phyloP scores from a whole-genome alignment of 345 rosid species.

The Trapa bicornis region DNA sequence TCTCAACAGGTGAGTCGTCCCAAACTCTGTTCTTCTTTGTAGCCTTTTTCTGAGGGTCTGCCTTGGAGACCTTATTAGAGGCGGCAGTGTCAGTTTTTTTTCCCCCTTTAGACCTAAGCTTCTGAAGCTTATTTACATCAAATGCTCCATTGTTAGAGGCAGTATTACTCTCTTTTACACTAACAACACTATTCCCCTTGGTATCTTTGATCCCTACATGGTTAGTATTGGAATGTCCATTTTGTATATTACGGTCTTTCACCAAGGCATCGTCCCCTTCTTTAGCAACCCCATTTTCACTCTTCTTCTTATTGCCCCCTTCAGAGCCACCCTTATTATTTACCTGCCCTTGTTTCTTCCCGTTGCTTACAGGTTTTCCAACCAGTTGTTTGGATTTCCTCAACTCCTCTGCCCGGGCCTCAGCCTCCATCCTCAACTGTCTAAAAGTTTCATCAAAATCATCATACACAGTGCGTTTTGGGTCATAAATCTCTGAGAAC shows the following conservation, averaged over 20 bases:
- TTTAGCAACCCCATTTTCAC: conserved; percentile 21
- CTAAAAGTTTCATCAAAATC: conserved; percentile 79
- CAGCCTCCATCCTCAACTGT: conserved; percentile 89
- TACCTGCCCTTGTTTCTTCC: conserved; percentile 49
- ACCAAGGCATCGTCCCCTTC: conserved; percentile 50
- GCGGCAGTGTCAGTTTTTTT: conserved; percentile 70
- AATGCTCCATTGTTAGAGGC: conserved; percentile 58
- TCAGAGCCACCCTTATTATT: conserved; percentile 45
- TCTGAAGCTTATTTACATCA: conserved; percentile 87
- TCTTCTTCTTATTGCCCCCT: conserved; percentile 42
- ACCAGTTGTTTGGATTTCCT: conserved; percentile 50
- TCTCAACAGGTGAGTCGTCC: conserved; percentile 65
- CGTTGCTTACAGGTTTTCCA: conserved; percentile 36
- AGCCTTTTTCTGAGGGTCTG: conserved; percentile 62
- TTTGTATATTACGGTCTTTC: conserved; percentile 38
- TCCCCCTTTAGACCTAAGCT: conserved; percentile 75
- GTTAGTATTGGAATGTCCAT: conserved; percentile 49
- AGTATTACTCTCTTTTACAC: conserved; percentile 61
- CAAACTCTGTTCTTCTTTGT: conserved; percentile 88
- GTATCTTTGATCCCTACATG: conserved; percentile 26
- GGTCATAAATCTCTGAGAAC: conserved; percentile 72
- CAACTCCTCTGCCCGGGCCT: conserved; percentile 78
- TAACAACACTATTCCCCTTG: conserved; percentile 38
- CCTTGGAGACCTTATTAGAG: conserved; percentile 49
- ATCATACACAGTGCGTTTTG: conserved; percentile 39